Evolutionary conservation across 352 stramenopile genomes (phyloP).

Genomic region (Phytopythium sindhum): DNA sequence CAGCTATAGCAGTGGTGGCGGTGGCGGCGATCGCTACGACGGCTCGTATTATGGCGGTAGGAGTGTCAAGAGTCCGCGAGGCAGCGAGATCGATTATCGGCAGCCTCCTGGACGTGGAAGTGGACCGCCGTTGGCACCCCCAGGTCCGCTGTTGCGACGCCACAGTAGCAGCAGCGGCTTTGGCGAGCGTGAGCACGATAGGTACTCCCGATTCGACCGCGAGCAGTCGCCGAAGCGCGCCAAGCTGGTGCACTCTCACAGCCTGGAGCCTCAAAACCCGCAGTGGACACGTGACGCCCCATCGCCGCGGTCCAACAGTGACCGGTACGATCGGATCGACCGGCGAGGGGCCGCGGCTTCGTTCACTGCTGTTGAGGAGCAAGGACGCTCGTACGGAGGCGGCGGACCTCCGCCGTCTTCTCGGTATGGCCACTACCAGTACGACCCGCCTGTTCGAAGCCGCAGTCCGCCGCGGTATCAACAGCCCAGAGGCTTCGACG

Average conservation of each 20-base stretch:
- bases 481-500: neutral
- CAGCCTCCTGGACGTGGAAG: conserved; percentile 3
- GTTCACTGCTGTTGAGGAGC: conserved; percentile 30
- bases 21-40: conserved; percentile 21
- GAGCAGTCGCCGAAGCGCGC: conserved; percentile 40
- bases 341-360: conserved; percentile 11
- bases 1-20: neutral
- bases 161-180: conserved; percentile 37
- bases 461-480: conserved; percentile 6
- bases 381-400: conserved; percentile 13
- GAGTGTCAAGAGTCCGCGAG: conserved; percentile 1
- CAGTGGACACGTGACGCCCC: conserved; percentile 26
- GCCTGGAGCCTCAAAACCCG: conserved; percentile 43
- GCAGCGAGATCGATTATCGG: conserved; percentile 16
- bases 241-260: conserved; percentile 65
- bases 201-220: conserved; percentile 21
- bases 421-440: conserved; percentile 21
- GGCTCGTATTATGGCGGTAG: conserved; percentile 6
- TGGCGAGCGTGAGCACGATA: conserved; percentile 14
- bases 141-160: conserved; percentile 23
- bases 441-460: conserved; percentile 16
- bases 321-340: conserved; percentile 6
- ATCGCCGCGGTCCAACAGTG: conserved; percentile 18
- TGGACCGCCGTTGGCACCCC: neutral
- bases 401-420: conserved; percentile 6